These are phyloP conservation scores for Aspergillus campestris DNA, from an alignment of 495 filamentous ascomycete species.

Conservation along the genomic window DNA sequence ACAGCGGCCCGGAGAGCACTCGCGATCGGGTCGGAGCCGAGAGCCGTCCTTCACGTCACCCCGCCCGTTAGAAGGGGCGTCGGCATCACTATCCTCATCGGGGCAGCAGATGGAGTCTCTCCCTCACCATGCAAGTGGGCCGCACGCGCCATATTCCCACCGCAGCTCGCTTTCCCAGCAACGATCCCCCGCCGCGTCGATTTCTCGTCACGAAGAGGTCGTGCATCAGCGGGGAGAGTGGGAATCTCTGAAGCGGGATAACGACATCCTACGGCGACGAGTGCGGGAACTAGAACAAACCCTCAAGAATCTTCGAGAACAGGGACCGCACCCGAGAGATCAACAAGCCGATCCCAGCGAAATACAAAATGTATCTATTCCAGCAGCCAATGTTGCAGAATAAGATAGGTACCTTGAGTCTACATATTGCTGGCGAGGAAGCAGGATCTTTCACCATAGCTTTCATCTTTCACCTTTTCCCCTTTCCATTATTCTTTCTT, in stretches of 20 bases:
- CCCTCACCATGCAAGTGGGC: conserved; percentile 17
- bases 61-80: conserved; percentile 30
- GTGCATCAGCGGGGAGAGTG: conserved; percentile 60
- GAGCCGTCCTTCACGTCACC: conserved; percentile 37
- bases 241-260: conserved; percentile 68
- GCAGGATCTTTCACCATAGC: neutral
- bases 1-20: conserved; percentile 16
- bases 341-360: conserved; percentile 4
- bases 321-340: neutral
- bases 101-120: conserved; percentile 23
- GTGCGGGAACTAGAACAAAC: conserved; percentile 62
- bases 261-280: conserved; percentile 63
- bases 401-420: neutral
- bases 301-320: conserved; percentile 21
- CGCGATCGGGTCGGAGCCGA: conserved; percentile 27
- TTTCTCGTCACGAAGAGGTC: conserved; percentile 58
- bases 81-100: conserved; percentile 24
- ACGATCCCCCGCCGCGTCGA: conserved; percentile 15
- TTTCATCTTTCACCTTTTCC: neutral
- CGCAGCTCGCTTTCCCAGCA: conserved; percentile 25
- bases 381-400: neutral
- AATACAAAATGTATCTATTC: conserved; percentile 6
- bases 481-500: too few relatives aligned
- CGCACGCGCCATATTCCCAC: conserved; percentile 16
- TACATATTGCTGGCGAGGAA: neutral